Percentiles rank a stretch among this genome's conserved stretches.
These are phyloP conservation scores for Termitomyces heimii DNA, from an alignment of 768 basidiomycete genomes.

Conservation along the genomic window DNA sequence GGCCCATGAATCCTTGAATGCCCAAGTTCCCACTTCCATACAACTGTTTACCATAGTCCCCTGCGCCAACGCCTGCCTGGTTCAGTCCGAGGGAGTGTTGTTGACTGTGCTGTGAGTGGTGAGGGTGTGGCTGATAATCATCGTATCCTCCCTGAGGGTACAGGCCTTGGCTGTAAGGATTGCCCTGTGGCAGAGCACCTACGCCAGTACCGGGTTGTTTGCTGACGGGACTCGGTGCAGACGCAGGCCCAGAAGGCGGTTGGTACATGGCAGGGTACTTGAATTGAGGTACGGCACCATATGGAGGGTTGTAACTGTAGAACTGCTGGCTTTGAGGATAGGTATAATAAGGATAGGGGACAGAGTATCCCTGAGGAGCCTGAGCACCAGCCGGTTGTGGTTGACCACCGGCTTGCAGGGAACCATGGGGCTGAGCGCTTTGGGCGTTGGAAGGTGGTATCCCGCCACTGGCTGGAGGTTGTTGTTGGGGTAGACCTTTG, in stretches of 20 bases:
- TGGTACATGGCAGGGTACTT: constrained; percentile 79
- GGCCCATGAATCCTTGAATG: constrained; percentile 69
- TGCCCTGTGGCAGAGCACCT: constrained; percentile 39
- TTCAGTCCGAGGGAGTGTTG: constrained; percentile 42
- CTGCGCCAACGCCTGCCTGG: constrained; percentile 32
- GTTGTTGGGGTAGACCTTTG: constrained; percentile 62
- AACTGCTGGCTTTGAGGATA: constrained; percentile 78
- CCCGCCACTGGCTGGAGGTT: constrained; percentile 37
- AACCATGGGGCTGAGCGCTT: constrained; percentile 48
- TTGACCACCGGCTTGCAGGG: constrained; percentile 45
- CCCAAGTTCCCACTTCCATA: constrained; percentile 45
- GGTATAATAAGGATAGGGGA: constrained; percentile 55
- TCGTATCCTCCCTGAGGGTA: constrained; percentile 54
- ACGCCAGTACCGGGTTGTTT: constrained; percentile 59
- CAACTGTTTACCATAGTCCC: constrained; percentile 39
- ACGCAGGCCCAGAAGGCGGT: constrained; percentile 61
- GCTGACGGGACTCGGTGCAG: constrained; percentile 56
- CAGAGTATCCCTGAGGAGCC: constrained; percentile 59
- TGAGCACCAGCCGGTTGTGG: constrained; percentile 56
- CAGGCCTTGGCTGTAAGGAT: constrained; percentile 57
- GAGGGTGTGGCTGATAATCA: constrained; percentile 45
- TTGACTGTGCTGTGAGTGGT: constrained; percentile 44
- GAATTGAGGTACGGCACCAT: constrained; percentile 54
- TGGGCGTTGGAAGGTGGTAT: constrained; percentile 51
- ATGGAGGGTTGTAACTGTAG: constrained; percentile 54